Percentiles rank a stretch among this genome's conserved stretches.
phyloP scores from a whole-genome alignment of 2,329 filamentous ascomycete species.

The Phoma sp. region DNA sequence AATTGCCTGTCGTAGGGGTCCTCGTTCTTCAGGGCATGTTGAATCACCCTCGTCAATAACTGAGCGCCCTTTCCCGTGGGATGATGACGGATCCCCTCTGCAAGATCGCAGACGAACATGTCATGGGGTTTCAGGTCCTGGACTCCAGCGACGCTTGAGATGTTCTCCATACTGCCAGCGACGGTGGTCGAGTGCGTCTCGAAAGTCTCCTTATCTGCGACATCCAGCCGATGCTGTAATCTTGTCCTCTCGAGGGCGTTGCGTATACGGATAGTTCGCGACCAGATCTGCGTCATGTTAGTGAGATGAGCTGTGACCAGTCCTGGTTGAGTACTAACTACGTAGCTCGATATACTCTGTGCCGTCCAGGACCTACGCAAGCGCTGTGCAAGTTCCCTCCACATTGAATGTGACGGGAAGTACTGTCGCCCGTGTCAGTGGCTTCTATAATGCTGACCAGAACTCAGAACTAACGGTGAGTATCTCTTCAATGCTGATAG shows the following conservation, averaged over 20 bases:
- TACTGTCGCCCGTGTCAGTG: neutral
- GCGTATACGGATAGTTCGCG: neutral
- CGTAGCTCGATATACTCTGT: neutral
- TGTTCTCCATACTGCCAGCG: neutral
- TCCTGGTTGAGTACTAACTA: neutral
- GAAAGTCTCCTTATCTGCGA: neutral
- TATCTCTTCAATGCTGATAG: neutral
- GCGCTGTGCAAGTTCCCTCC: neutral
- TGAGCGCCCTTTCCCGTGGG: neutral
- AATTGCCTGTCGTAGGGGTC: neutral
- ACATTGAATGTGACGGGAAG: neutral
- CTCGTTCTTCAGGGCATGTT: neutral
- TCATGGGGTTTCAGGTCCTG: neutral
- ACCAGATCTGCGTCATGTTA: neutral
- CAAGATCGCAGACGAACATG: neutral
- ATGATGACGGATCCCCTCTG: neutral
- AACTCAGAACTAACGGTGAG: neutral
- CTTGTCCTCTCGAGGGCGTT: neutral
- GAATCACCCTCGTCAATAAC: neutral
- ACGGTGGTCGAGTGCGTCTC: neutral
- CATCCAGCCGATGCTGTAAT: neutral
- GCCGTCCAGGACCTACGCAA: neutral
- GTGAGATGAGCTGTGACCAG: neutral
- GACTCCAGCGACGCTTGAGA: neutral
- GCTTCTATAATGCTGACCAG: neutral